Conservation (phyloP, 352 stramenopile genomes). For the Phytophthora podocarpi region DNA sequence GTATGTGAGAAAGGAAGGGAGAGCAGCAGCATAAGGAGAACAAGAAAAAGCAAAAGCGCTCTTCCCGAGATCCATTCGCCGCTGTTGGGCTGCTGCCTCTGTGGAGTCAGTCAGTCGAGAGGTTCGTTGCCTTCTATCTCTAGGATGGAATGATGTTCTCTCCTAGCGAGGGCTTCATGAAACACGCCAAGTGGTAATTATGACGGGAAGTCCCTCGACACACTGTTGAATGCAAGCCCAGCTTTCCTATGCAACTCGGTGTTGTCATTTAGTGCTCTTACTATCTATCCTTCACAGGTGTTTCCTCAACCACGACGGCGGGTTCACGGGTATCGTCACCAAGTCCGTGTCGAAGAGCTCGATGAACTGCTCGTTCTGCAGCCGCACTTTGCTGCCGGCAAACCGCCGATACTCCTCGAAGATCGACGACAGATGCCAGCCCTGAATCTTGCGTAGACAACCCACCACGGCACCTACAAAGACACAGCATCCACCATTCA, state of each 20-base stretch:
- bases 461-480: constrained; percentile 81
- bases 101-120: too few relatives aligned
- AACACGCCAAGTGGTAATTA: not conserved
- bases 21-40: constrained; percentile 2
- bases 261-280: not conserved
- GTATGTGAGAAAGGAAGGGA: constrained; percentile 14
- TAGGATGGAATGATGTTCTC: too few relatives aligned
- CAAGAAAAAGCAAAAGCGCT: constrained; percentile 1
- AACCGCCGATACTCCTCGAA: constrained; percentile 94
- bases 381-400: constrained; percentile 87
- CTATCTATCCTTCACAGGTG: constrained; percentile 39
- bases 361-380: constrained; percentile 95
- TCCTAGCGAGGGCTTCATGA: not conserved
- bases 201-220: constrained; percentile 15
- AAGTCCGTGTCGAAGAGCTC: constrained; percentile 95
- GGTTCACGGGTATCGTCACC: constrained; percentile 82
- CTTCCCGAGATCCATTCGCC: not conserved
- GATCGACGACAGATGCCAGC: constrained; percentile 93
- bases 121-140: not conserved
- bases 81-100: not conserved
- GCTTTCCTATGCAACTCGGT: constrained; percentile 3
- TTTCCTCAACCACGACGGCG: constrained; percentile 76
- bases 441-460: constrained; percentile 92
- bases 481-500: constrained; percentile 3
- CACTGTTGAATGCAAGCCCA: constrained; percentile 32